phyloP scores from a whole-genome alignment of 1,284 basidiomycete species.

The Fomitopsis pinicola region DNA sequence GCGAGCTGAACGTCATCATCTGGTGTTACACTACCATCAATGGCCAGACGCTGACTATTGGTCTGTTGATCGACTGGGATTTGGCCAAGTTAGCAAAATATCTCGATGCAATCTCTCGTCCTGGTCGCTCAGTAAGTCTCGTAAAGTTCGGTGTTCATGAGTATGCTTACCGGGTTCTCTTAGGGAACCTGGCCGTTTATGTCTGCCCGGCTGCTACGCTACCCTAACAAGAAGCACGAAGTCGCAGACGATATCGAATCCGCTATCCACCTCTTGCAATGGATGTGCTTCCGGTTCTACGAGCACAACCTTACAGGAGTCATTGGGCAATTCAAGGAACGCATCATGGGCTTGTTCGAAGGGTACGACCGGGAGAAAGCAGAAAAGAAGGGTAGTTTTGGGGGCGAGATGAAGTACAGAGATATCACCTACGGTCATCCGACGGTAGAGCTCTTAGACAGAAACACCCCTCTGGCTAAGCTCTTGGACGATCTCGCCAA shows the following conservation, averaged over 20 bases:
- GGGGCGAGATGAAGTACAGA: background rate
- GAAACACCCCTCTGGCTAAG: background rate
- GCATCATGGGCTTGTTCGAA: background rate
- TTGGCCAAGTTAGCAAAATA: background rate
- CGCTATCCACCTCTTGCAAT: constrained; percentile 4
- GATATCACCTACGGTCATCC: background rate
- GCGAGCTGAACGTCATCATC: constrained; percentile 1
- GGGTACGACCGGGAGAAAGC: background rate
- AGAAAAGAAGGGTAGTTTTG: background rate
- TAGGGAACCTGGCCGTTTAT: constrained; percentile 14
- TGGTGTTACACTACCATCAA: background rate
- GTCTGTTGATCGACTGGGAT: constrained; percentile 6
- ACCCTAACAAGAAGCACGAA: constrained; percentile 2
- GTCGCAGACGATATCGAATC: constrained; percentile 11
- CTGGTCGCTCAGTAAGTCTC: background rate
- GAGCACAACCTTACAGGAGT: background rate
- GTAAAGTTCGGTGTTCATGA: no score
- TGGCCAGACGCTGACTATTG: background rate
- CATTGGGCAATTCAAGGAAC: background rate
- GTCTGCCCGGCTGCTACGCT: background rate
- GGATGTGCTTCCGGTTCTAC: constrained; percentile 2
- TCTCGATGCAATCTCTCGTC: background rate
- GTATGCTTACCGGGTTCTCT: no score
- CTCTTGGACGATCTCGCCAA: no score
- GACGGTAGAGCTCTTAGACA: background rate